Evolutionary conservation across 2,329 filamentous ascomycete genomes (phyloP).

Genomic region (Aureobasidium pullulans): DNA sequence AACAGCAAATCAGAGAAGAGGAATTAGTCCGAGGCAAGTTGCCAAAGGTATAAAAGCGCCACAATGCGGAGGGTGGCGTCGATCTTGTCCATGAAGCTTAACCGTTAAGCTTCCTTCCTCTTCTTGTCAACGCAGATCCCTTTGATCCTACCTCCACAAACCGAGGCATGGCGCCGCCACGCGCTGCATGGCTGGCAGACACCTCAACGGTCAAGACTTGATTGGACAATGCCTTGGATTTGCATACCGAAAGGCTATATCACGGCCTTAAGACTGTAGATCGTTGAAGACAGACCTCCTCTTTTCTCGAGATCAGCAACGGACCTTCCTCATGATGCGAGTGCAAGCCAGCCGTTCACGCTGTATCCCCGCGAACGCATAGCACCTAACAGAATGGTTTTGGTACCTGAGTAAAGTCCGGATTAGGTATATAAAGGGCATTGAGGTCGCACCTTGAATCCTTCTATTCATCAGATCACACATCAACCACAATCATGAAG

Average conservation of each 20-base stretch:
- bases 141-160: background rate
- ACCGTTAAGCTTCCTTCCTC: background rate
- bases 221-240: background rate
- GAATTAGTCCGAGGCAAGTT: conserved; percentile 4
- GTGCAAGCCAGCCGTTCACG: background rate
- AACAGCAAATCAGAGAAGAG: background rate
- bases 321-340: background rate
- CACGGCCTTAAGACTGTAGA: background rate
- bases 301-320: background rate
- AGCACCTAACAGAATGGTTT: background rate
- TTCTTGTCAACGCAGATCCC: background rate
- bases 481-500: conserved; percentile 20
- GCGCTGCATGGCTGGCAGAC: background rate
- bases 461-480: background rate
- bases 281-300: background rate
- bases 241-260: background rate
- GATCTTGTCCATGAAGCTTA: background rate
- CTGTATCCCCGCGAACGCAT: background rate
- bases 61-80: conserved; percentile 6
- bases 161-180: conserved; percentile 9
- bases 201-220: background rate
- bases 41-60: background rate
- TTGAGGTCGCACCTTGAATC: background rate
- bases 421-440: background rate
- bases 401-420: background rate